Base-by-base conservation (phyloP, 768 basidiomycete genomes). In the Tephrocybe rancida region DNA sequence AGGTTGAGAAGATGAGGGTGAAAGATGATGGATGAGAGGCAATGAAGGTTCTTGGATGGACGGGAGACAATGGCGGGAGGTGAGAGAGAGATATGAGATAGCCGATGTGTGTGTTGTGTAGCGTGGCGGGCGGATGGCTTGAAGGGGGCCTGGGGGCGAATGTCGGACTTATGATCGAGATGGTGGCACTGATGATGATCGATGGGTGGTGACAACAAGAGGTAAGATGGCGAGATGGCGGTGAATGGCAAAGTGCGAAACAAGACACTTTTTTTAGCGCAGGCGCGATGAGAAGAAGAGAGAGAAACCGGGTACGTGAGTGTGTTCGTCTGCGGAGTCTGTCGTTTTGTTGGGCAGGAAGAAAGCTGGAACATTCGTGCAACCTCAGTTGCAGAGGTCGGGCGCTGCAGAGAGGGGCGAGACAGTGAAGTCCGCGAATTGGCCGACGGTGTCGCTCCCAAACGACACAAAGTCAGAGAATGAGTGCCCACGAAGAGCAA, bases 351-450 rank as follows among this genome's bases (percentile, higher is more conserved):
- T 35, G 26, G 24, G 24, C 18, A 38, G n/a, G n/a, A n/a, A n/a
- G n/a, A n/a, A n/a, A n/a, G 24, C 38, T 34, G 16, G 18, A 21
- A 21, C 5, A 26, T 10, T 37, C 39, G 43, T 24, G 11, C 14
- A 30, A 14, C 50, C 60, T 76, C 67, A 85, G 62, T 79, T 79
- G 64, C 80, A 74, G 57, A 85, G 72, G 50, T 73, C 70, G 55
- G 78, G 78, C 34, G 74, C 74, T 30, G 73, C 74, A 34, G 67
- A 69, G 47, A 79, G 73, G 34, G 72, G 70, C 26, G 68, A 70
- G 51, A 66, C 61, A 39, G 59, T 61, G 48, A 70, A 68, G 38
- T 63, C 60, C 21, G 68, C 55, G 35, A 64, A 58, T 43, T 54
- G 61, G 54, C 43, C 24, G 21, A 58, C 29, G 39, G 58, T 48